Evolutionary conservation across 805 yeast genomes (phyloP), one percentile per base, ranked within the genome.

Genomic region (Saccharomycopsis sp.): DNA sequence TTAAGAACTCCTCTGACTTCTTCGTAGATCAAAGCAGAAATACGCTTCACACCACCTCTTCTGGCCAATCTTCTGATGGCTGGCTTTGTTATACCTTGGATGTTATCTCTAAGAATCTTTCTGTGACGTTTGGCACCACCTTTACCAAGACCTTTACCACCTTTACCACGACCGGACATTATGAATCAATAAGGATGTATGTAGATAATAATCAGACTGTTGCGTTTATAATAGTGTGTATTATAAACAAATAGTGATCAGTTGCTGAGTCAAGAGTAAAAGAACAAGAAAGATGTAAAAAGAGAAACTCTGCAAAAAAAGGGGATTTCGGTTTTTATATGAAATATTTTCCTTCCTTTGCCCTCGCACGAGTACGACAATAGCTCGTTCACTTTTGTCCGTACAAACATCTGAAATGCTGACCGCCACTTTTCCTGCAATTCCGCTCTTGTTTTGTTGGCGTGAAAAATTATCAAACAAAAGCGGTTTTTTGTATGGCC

Each of bases 11-110:
- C 84, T 81, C 87, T 82, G 67, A 82, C 85, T 75, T 82, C 87
- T 76, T 82, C 87, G 75, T 82, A 82, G 71, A 82, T 82, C 70
- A 82, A 77, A 69, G 85, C 87, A 64, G 86, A 82, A 67, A 82
- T 82, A 80, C 87, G 84, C 79, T 82, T 82, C 65, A 82, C 87
- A 82, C 87, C 87, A 77, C 87, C 87, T 81, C 87, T 83, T 81
- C 87, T 82, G 52, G 87, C 87, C 70, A 82, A 79, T 81, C 87
- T 82, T 80, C 87, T 82, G 72, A 82, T 82, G 68, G 87, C 87
- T 69, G 87, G 87, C 76, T 82, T 82, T 54, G 87, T 82, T 69
- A 82, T 82, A 79, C 87, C 87, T 74, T 82, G 87, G 66, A 82
- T 82, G 81, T 82, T 82, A 75, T 82, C 87, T 80, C 87, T 83